These are phyloP conservation scores for Dioszegia aurantiaca DNA, from an alignment of 768 basidiomycete genomes.

Conservation along the genomic window DNA sequence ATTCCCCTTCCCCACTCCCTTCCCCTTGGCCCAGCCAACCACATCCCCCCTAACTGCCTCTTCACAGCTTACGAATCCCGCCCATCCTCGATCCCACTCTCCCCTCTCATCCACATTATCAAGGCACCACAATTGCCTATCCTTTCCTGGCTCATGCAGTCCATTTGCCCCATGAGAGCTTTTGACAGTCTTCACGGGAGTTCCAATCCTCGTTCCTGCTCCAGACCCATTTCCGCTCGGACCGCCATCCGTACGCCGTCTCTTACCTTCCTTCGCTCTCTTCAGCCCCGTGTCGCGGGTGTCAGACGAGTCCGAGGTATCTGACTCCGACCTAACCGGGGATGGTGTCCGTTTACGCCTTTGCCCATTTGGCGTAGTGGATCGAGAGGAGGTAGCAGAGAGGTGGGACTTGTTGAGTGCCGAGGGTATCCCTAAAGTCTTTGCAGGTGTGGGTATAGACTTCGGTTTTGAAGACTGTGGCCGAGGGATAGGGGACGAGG, in stretches of 20 bases:
- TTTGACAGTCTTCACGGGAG: no score
- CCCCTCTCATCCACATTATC: slow-evolving; percentile 31
- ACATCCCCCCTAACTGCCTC: slow-evolving; percentile 28
- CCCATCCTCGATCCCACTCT: slow-evolving; percentile 39
- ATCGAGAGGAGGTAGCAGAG: slow-evolving; percentile 3
- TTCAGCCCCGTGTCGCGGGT: not conserved
- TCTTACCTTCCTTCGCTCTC: not conserved
- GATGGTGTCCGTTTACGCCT: slow-evolving; percentile 3
- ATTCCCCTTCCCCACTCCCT: slow-evolving; percentile 18
- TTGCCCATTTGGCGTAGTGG: not conserved
- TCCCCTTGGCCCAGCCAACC: slow-evolving; percentile 26
- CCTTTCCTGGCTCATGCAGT: not conserved
- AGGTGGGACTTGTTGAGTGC: slow-evolving; percentile 3
- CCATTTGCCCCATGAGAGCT: not conserved
- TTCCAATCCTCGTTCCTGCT: not conserved
- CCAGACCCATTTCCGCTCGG: no score
- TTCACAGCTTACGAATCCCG: slow-evolving; percentile 33
- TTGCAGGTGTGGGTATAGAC: no score
- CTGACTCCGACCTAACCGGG: slow-evolving; percentile 2
- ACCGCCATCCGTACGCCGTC: not conserved
- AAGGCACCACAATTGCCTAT: slow-evolving; percentile 23
- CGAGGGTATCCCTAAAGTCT: not conserved
- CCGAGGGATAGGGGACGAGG: not conserved
- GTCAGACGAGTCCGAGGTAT: not conserved
- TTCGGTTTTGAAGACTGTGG: no score